phyloP scores from a whole-genome alignment of 805 yeast species.

The Candida insectalens region DNA sequence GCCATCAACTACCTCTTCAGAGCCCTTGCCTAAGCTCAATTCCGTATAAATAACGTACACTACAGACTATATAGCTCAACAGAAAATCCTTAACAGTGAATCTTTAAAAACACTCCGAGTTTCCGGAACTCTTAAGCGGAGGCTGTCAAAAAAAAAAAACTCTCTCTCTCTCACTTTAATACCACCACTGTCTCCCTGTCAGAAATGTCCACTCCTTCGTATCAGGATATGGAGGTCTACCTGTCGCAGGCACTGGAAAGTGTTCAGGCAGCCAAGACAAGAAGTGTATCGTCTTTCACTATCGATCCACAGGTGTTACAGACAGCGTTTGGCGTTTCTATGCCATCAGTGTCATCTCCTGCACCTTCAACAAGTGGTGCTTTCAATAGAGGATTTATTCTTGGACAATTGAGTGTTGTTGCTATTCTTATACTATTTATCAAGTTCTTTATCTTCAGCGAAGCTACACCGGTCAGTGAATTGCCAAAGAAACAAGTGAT shows the following conservation, averaged over 20 bases:
- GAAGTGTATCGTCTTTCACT: no score
- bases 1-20: constrained; percentile 50
- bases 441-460: constrained; percentile 70
- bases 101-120: not conserved
- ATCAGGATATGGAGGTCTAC: constrained; percentile 11
- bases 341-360: no score
- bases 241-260: constrained; percentile 1
- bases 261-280: not conserved
- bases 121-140: not conserved
- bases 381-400: constrained; percentile 66
- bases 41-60: no score
- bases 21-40: no score
- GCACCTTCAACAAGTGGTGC: no score
- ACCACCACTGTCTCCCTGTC: not conserved
- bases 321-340: no score
- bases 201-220: constrained; percentile 2
- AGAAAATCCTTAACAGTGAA: no score
- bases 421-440: constrained; percentile 53
- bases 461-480: constrained; percentile 36
- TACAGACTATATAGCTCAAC: no score
- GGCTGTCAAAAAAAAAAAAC: not conserved
- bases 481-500: constrained; percentile 16
- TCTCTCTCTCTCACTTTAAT: not conserved
- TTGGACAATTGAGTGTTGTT: constrained; percentile 70
- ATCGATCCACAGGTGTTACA: no score